These are phyloP conservation scores for Komagataella pseudopastoris DNA, from an alignment of 805 yeast genomes.

Conservation along the genomic window DNA sequence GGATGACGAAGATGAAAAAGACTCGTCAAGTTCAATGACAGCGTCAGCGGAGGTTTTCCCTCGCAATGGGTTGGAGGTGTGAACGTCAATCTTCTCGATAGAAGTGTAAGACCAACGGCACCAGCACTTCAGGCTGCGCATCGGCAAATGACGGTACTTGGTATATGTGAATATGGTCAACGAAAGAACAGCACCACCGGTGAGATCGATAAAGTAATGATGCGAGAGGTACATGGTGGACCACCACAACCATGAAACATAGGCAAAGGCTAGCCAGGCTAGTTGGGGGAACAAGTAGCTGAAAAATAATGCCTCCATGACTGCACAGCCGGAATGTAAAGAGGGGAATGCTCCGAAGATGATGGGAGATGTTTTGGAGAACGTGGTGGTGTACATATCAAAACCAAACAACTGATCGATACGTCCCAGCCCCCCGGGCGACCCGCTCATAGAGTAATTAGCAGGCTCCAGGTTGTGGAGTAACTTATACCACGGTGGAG, in stretches of 20 bases:
- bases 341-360: slow-evolving; percentile 76
- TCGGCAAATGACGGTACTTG: slow-evolving; percentile 53
- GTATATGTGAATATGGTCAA: slow-evolving; percentile 56
- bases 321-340: slow-evolving; percentile 87
- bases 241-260: slow-evolving; percentile 97
- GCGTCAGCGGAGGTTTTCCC: background rate
- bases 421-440: slow-evolving; percentile 90
- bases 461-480: slow-evolving; percentile 83
- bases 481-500: slow-evolving; percentile 95
- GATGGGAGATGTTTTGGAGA: slow-evolving; percentile 70
- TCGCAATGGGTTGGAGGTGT: slow-evolving; percentile 19
- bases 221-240: slow-evolving; percentile 95
- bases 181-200: slow-evolving; percentile 86
- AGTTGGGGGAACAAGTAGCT: slow-evolving; percentile 68
- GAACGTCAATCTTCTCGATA: slow-evolving; percentile 20
- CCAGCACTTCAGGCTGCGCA: slow-evolving; percentile 32
- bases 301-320: slow-evolving; percentile 84
- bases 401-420: slow-evolving; percentile 71
- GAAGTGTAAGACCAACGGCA: slow-evolving; percentile 59
- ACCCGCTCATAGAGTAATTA: slow-evolving; percentile 79
- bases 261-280: slow-evolving; percentile 52
- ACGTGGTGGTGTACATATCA: slow-evolving; percentile 72
- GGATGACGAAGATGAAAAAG: background rate
- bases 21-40: background rate
- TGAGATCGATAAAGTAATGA: slow-evolving; percentile 87